Evolutionary conservation across 1,139 yeast genomes (phyloP), one percentile per base, ranked within the genome.

Genomic region (Insectozyma bohioensis): DNA sequence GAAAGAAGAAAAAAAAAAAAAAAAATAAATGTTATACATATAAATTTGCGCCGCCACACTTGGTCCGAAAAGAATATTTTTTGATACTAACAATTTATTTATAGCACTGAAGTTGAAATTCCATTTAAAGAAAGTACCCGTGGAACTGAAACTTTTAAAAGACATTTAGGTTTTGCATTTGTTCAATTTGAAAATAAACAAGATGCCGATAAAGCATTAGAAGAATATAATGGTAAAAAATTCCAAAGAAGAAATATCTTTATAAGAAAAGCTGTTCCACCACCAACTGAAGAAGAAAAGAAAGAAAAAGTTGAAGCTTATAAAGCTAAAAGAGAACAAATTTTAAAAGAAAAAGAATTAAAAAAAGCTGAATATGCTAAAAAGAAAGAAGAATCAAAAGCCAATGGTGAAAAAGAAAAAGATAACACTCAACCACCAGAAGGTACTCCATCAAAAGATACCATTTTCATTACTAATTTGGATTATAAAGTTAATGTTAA

Each of bases 391-490:
- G 45, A 41, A 28, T 43, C 40, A 19, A 38, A 27, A 9, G 41
- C 39, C 15, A 41, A 39, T n/a, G 42, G 36, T 18, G 38, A 37
- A n/a, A 14, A 30, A 19, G 35, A 4, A 35, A 6, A n/a, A n/a
- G n/a, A n/a, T n/a, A n/a, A n/a, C n/a, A 34, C 42, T 13, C 34
- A 43, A 28, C 35, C 45, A 34, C 61, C 80, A n/a, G 76, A 75
- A 44, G 85, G 85, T 19, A 60, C 58, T 12, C 72, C 75, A 33
- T 78, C 85, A 1, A 56, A 51, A 25, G 73, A 70, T 41, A 78
- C 85, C 6, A 59, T 78, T 18, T 78, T 78, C 54, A 61, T 80
- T 46, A 76, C 80, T 40, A 78, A 78, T 48, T 63, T 79, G 49
- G 78, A 74, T 45, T 72, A 69, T 47, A 62, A 61, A 37, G 72